A percentile compares a stretch with the other conserved stretches of the same genome.
These are phyloP conservation scores for Arachnopeziza araneosa DNA, from an alignment of 2,329 filamentous ascomycete species.

Conservation along the genomic window DNA sequence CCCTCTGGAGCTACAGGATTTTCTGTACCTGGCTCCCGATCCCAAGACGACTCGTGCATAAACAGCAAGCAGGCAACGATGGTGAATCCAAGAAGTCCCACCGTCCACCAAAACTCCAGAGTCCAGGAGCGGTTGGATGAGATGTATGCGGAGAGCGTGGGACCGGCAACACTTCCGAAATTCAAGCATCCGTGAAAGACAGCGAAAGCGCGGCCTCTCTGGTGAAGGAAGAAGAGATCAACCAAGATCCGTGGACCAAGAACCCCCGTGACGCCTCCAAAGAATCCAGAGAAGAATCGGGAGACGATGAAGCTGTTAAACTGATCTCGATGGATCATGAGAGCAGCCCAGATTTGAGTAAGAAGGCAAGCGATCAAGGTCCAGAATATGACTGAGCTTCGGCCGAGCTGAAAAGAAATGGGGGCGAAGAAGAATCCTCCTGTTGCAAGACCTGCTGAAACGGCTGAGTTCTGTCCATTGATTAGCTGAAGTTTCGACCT, in stretches of 20 bases:
- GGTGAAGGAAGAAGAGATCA: slow-evolving; percentile 40
- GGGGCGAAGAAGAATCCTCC: slow-evolving; percentile 36
- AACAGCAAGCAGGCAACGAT: slow-evolving; percentile 34
- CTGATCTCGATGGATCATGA: slow-evolving; percentile 30
- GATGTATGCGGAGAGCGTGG: slow-evolving; percentile 37
- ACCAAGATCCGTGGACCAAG: slow-evolving; percentile 36
- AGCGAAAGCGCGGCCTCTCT: slow-evolving; percentile 36
- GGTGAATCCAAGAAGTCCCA: slow-evolving; percentile 31
- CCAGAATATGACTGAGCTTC: slow-evolving; percentile 36
- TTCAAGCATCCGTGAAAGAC: slow-evolving; percentile 32
- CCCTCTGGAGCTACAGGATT: slow-evolving; percentile 14
- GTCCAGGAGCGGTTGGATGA: slow-evolving; percentile 32
- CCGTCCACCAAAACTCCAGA: slow-evolving; percentile 38
- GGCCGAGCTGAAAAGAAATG: slow-evolving; percentile 33
- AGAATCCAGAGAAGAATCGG: slow-evolving; percentile 34
- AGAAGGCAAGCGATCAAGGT: slow-evolving; percentile 29
- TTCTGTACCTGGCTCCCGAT: slow-evolving; percentile 22
- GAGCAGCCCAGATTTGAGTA: slow-evolving; percentile 20
- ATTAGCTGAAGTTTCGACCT: too few species aligned
- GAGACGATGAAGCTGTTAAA: slow-evolving; percentile 29
- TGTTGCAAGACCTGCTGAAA: slow-evolving; percentile 33
- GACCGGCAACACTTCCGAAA: slow-evolving; percentile 34
- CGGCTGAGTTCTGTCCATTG: slow-evolving; percentile 28
- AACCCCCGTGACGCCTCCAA: slow-evolving; percentile 34
- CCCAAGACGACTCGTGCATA: slow-evolving; percentile 36